Base-by-base conservation (phyloP, 1,284 basidiomycete genomes). In the Puccinia polysora region DNA sequence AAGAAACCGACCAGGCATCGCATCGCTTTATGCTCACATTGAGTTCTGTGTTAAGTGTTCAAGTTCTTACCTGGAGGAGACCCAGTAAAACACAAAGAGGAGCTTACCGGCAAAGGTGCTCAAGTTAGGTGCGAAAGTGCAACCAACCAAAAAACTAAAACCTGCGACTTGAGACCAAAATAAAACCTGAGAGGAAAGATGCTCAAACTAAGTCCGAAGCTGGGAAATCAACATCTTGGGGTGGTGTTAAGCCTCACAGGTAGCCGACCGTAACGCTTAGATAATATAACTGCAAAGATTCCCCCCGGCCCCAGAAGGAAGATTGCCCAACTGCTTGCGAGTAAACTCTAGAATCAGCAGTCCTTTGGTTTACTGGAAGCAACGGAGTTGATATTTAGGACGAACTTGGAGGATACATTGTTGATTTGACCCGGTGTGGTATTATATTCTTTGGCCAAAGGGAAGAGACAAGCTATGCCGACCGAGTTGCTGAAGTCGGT, bases 1-100 rank as follows among this genome's bases (percentile, higher is more conserved):
- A 89, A 89, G 77, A 89, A 85, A 2, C 82, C 86, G 5, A 83
- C 87, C 65, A 89, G 79, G 74, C 87, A 89, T 50, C 88, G 83
- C 85, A 88, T 87, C 0, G 84, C 88, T 84, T 0, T 4, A 43
- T 43, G 40, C 18, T 20, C 4, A 55, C 2, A 32, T 30, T 55
- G 2, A 30, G 32, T 59, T 40, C 43, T 3, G 3, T n/a, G 18
- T 25, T 59, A 12, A 3, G 5, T 32, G 15, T 30, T 15, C 23
- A 25, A 12, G n/a, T n/a, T n/a, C n/a, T n/a, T n/a, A n/a, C n/a
- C n/a, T n/a, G n/a, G n/a, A n/a, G n/a, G n/a, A n/a, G n/a, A n/a
- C n/a, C n/a, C n/a, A 34, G 25, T n/a, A 10, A 58, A 8, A 0
- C 6, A 4, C 20, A 55, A 56, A 38, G 18, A 47, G n/a, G 28